These are phyloP conservation scores for Carex littledalei DNA, from an alignment of 176 grass and related monocot species.

Conservation along the genomic window DNA sequence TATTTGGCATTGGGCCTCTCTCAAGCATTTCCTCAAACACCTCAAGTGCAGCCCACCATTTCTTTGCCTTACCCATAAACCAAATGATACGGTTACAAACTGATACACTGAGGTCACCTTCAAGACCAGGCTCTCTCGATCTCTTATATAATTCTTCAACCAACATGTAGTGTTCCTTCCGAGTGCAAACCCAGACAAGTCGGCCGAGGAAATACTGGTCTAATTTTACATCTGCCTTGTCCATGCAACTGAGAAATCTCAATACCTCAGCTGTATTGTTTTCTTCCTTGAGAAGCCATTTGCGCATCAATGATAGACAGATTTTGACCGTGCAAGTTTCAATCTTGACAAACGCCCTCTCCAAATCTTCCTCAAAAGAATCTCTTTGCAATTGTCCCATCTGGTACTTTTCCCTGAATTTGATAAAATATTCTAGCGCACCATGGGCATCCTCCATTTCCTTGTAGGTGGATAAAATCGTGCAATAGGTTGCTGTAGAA, in stretches of 20 bases:
- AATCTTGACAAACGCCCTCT: conserved; percentile 55
- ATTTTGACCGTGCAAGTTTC: conserved; percentile 37
- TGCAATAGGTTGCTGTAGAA: conserved; percentile 53
- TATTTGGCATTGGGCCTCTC: conserved; percentile 67
- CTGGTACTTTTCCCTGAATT: conserved; percentile 48
- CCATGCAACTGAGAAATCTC: conserved; percentile 56
- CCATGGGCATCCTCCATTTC: conserved; percentile 48
- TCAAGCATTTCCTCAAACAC: conserved; percentile 85
- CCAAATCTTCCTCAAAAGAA: conserved; percentile 38
- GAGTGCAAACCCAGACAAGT: conserved; percentile 72
- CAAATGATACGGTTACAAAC: conserved; percentile 89
- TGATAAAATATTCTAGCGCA: conserved; percentile 43
- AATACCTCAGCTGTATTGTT: conserved; percentile 42
- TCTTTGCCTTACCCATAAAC: conserved; percentile 82
- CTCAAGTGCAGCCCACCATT: conserved; percentile 92
- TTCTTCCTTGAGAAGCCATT: conserved; percentile 34
- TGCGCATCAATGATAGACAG: conserved; percentile 51
- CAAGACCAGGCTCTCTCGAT: conserved; percentile 33
- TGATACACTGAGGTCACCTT: conserved; percentile 45
- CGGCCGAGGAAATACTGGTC: conserved; percentile 40
- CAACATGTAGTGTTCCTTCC: conserved; percentile 60
- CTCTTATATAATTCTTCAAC: conserved; percentile 70
- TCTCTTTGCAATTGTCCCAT: conserved; percentile 36
- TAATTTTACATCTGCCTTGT: conserved; percentile 34
- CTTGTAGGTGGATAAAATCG: conserved; percentile 60